These are phyloP conservation scores for Pyrenophora graminea DNA, from an alignment of 2,329 filamentous ascomycete species.

Conservation along the genomic window DNA sequence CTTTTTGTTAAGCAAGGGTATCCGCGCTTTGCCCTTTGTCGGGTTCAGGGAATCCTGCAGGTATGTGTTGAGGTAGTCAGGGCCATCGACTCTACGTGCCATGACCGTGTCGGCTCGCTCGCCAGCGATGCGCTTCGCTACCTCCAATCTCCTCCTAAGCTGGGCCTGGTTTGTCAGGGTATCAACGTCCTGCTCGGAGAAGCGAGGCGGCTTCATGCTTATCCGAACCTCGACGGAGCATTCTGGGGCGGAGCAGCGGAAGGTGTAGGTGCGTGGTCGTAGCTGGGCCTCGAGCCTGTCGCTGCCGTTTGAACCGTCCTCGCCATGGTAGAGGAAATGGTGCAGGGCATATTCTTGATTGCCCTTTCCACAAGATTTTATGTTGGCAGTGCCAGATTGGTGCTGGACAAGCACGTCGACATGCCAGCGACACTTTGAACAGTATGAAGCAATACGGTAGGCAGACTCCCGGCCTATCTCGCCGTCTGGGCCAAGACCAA, in stretches of 20 bases:
- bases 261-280: conserved; percentile 46
- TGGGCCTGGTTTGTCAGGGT: conserved; percentile 59
- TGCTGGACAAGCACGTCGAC: conserved; percentile 62
- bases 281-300: conserved; percentile 23
- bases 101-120: conserved; percentile 58
- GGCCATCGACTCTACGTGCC: conserved; percentile 58
- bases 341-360: conserved; percentile 61
- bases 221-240: conserved; percentile 62
- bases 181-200: conserved; percentile 54
- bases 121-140: conserved; percentile 56
- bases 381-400: conserved; percentile 44
- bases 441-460: conserved; percentile 65
- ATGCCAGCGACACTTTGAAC: conserved; percentile 65
- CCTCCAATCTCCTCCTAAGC: conserved; percentile 59
- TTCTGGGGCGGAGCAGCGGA: conserved; percentile 62
- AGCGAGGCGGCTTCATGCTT: conserved; percentile 56
- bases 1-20: conserved; percentile 65
- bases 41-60: conserved; percentile 61
- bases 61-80: conserved; percentile 63
- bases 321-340: conserved; percentile 55
- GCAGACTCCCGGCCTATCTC: conserved; percentile 46
- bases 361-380: conserved; percentile 49
- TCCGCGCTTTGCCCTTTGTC: conserved; percentile 55
- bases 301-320: conserved; percentile 16
- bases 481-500: conserved; percentile 51